A percentile compares a stretch with the other conserved stretches of the same genome.
These are phyloP conservation scores for Arabis hirsuta DNA, from an alignment of 345 rosid genomes.

Conservation along the genomic window DNA sequence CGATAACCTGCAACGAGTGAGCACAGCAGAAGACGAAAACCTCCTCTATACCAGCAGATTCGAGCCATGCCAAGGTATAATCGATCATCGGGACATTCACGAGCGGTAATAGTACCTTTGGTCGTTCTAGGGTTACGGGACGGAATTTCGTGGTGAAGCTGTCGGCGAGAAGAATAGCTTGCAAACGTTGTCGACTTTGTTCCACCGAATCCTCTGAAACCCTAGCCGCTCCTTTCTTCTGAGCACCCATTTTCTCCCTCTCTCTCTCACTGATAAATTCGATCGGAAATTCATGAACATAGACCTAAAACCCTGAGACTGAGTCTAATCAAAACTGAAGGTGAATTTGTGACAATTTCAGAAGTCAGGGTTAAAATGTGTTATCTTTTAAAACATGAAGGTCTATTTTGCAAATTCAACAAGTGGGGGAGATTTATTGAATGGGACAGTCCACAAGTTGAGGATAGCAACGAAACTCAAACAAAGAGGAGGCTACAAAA, in stretches of 20 bases:
- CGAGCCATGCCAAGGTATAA: conserved; percentile 92
- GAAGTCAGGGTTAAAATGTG: background rate
- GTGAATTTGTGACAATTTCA: background rate
- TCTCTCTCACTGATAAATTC: conserved; percentile 10
- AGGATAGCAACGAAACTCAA: background rate
- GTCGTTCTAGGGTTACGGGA: conserved; percentile 97
- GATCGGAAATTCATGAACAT: background rate
- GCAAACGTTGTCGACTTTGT: conserved; percentile 67
- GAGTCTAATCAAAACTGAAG: background rate
- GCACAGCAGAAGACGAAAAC: conserved; percentile 96
- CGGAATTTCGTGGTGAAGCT: conserved; percentile 96
- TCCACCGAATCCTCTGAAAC: conserved; percentile 76
- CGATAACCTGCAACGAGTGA: conserved; percentile 77
- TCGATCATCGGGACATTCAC: conserved; percentile 89
- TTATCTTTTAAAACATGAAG: background rate
- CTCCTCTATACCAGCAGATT: conserved; percentile 86
- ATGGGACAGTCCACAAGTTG: background rate
- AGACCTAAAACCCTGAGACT: conserved; percentile 35
- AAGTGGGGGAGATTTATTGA: conserved; percentile 16
- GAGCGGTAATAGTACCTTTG: conserved; percentile 83
- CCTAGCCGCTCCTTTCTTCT: conserved; percentile 66
- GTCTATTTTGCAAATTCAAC: conserved; percentile 10
- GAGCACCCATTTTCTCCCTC: conserved; percentile 57
- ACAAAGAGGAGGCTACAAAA: background rate
- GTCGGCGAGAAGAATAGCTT: conserved; percentile 92